Base-by-base conservation (phyloP, 73 alveolate genomes). In the Tetrahymena malaccensis region DNA sequence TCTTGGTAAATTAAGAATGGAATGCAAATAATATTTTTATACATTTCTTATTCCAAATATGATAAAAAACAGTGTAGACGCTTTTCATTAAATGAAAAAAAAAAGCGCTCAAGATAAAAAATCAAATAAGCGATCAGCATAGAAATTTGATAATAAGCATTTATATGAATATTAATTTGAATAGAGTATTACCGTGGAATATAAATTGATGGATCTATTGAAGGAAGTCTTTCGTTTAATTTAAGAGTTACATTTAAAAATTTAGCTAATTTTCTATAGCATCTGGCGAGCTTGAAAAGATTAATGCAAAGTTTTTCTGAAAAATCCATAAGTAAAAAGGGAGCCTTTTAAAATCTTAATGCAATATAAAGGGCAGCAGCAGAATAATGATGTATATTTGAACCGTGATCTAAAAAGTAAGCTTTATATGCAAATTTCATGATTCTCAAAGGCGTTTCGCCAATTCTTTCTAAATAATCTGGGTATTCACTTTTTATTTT, bases 251-350 rank as follows among this genome's bases (percentile, higher is more conserved):
- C 58, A 37, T 97, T 96, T 94, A 98, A 96, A 95, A 96, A 85
- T 96, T 98, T 98, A 35, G 96, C 97, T 40, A 99, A 94, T 96
- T 99, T 98, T 37, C 98, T 93, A 95, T 98, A 99, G 50, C 97
- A 95, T 37, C 98, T 94, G 22, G 99, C 99, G 40, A 99, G 97
- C 31, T 96, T 94, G 94, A 97, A 98, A 58, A 98, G 96, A 97
- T 98, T 98, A 35, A 96, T 97, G 84, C 96, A 94, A 44, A 98
- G 84, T 89, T 96, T 98, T 94, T 98, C 99, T 17, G 99, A 98
- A 96, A 99, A 98, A 95, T 99, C 99, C 55, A 99, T 99, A 40
- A 99, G 97, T 94, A 99, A 96, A 96, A 97, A 98, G 31, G 99
- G 98, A 43, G 99, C 97, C 83, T 97, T 93, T 83, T 98, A 96